Conservation (phyloP, 1,284 basidiomycete genomes). For the Ceraceosorus bombacis region DNA sequence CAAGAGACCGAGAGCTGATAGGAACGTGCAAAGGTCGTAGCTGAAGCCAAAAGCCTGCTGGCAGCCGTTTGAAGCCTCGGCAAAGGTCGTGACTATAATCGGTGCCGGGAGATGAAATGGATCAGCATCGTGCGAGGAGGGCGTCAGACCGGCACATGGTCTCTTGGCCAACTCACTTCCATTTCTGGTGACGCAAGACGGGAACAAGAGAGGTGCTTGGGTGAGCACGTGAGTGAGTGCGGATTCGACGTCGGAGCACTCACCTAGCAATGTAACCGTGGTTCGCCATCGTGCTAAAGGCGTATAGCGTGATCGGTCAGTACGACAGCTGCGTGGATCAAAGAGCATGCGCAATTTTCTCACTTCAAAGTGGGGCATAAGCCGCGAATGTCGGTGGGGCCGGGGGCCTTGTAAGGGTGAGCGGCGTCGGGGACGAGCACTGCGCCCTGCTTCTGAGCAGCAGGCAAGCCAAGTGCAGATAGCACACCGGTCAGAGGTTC, state of each 20-base stretch:
- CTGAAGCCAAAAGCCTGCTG: slow-evolving; percentile 12
- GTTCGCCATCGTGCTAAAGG: slow-evolving; percentile 5
- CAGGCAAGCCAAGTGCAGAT: slow-evolving; percentile 9
- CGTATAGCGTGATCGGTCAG: no score
- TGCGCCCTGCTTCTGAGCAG: slow-evolving; percentile 10
- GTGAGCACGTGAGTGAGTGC: no score
- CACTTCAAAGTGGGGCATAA: slow-evolving; percentile 13
- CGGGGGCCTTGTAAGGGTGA: slow-evolving; percentile 13
- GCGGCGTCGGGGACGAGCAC: slow-evolving; percentile 10
- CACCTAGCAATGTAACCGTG: slow-evolving; percentile 14
- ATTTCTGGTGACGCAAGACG: no score
- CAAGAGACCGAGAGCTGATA: slow-evolving; percentile 13
- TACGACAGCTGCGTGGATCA: no score
- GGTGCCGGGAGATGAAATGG: no score
- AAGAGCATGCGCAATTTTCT: no score
- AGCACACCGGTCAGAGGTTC: slow-evolving; percentile 11
- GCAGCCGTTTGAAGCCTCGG: slow-evolving; percentile 11
- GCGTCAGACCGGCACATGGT: no score
- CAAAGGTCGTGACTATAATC: slow-evolving; percentile 9
- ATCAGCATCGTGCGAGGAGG: no score
- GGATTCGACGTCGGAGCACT: neutral
- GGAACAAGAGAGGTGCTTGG: no score
- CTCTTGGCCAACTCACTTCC: no score
- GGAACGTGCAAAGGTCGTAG: slow-evolving; percentile 11
- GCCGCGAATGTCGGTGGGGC: slow-evolving; percentile 13